phyloP scores from a whole-genome alignment of 202 grass and related monocot species.

The Brachypodium distachyon region DNA sequence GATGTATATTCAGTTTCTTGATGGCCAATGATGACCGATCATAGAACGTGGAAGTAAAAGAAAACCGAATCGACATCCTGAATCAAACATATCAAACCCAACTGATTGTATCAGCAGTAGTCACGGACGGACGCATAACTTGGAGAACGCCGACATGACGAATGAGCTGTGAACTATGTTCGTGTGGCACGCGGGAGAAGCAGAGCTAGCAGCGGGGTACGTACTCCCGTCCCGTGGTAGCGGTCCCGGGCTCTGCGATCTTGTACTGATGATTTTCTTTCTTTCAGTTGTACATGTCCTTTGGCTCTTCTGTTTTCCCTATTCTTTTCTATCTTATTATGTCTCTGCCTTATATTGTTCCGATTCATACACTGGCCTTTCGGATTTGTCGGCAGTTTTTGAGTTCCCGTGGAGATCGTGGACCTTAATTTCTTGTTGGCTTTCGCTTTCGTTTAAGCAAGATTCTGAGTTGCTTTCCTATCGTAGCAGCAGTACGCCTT shows the following conservation, averaged over 20 bases:
- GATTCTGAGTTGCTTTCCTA: not conserved
- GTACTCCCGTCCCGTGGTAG: not conserved
- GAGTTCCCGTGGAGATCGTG: not conserved
- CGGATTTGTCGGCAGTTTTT: not conserved
- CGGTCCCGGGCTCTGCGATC: not conserved
- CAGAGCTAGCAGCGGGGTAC: not conserved
- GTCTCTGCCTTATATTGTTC: not conserved
- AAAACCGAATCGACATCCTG: not conserved
- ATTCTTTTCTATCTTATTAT: not conserved
- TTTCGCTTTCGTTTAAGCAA: constrained; percentile 16
- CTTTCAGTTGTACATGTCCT: not conserved
- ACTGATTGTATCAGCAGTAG: not conserved
- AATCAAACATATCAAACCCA: not conserved
- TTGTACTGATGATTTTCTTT: not conserved
- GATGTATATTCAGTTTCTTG: not conserved
- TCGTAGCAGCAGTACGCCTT: not conserved
- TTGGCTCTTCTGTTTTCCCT: not conserved
- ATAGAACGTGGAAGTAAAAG: no score
- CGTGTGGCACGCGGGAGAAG: not conserved
- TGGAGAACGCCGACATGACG: not conserved
- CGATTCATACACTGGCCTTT: not conserved
- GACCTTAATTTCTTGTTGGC: not conserved
- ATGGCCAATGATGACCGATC: not conserved
- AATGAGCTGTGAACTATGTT: not conserved
- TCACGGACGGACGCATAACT: not conserved